Base-by-base conservation (phyloP, 164 flowering plant species). In the Aristolochia californica region DNA sequence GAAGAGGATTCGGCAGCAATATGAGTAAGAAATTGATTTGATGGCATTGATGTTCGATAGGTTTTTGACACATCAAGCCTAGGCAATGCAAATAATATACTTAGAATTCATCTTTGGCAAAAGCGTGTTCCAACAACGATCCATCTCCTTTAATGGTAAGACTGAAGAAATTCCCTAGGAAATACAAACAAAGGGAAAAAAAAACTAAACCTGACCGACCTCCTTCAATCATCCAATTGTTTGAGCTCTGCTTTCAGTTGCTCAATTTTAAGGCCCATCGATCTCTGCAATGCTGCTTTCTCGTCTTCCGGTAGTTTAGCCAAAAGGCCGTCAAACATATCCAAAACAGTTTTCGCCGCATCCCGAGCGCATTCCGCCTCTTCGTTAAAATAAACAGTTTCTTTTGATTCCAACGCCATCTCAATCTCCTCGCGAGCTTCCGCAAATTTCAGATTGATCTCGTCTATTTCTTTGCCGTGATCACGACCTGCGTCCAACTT, bases 351-450 rank as follows among this genome's bases (percentile, higher is more conserved):
- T 44, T 75, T 77, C 64, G 83, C 96, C 4, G 96, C 90, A 40
- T 56, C 76, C 22, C 84, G 66, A 12, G 98, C 95, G 54, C 77
- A 70, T 61, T 83, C 90, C 12, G 93, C 98, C 60, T 91, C 98
- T 59, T 91, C 96, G 24, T 91, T 60, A 55, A 91, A 91, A 66
- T 91, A 91, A 28, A 91, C 95, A 4, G n/a, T n/a, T 68, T 91
- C 98, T 55, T 88, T 88, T 2, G 96, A 83, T 24, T 91, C 98
- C 83, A 85, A 51, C 5, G 97, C 98, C 75, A 77, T 68, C 59
- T 89, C 96, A 55, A 93, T 89, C 87, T 89, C 98, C 65, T 93
- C 98, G 28, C 98, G 78, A 9, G 98, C 98, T 69, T 93, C 98
- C 16, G 83, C 97, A 28, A 93, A 93, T 73, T 83, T 89, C 60